Percentiles rank a stretch among this genome's conserved stretches.
Evolutionary conservation across 371 early-diverging fungal genomes (phyloP).

Genomic region (Polyrhizophydium stewartii): DNA sequence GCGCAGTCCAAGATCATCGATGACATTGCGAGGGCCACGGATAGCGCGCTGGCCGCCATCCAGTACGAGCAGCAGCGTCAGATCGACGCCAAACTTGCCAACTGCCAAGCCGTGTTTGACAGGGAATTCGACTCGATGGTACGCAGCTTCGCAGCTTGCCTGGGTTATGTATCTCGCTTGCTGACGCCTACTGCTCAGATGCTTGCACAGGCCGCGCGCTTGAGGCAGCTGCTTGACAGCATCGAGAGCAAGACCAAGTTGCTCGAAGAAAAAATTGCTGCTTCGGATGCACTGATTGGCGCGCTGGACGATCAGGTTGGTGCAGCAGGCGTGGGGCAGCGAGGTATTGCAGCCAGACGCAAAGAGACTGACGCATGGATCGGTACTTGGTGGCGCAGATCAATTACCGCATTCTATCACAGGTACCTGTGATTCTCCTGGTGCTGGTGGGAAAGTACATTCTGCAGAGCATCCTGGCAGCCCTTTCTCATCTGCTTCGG

Average conservation of each 20-base stretch:
- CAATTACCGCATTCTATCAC: not conserved
- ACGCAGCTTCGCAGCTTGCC: not conserved
- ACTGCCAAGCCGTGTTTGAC: slow-evolving; percentile 40
- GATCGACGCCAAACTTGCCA: slow-evolving; percentile 51
- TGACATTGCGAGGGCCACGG: slow-evolving; percentile 75
- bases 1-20: slow-evolving; percentile 77
- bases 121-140: not conserved
- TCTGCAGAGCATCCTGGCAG: not conserved
- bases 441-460: not conserved
- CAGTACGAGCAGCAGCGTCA: slow-evolving; percentile 58
- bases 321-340: no score
- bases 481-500: not conserved
- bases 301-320: slow-evolving; percentile 47
- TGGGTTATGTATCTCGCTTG: no score
- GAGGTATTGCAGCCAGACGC: no score
- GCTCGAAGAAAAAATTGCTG: not conserved
- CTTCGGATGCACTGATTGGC: not conserved
- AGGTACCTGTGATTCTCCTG: not conserved
- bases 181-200: no score
- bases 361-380: no score
- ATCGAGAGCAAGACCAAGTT: not conserved
- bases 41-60: slow-evolving; percentile 64
- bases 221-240: no score
- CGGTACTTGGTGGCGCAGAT: not conserved
- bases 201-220: no score